Base-by-base conservation (phyloP, 208 protist genomes). In the Leishmania arabica region DNA sequence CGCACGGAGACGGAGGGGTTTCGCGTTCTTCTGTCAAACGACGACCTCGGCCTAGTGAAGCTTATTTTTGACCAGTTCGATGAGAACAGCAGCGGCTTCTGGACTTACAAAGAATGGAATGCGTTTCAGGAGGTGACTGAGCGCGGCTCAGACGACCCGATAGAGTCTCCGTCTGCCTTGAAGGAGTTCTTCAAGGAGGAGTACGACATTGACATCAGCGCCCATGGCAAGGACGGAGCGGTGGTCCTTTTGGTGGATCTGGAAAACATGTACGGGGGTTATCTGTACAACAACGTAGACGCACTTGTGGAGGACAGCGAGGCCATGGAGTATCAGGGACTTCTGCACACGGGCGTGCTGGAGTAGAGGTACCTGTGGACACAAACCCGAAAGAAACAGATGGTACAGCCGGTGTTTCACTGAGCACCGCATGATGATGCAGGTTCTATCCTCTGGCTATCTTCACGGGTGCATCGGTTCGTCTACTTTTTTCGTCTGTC, bases 221-320 rank as follows among this genome's bases (percentile, higher is more conserved):
- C 84, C 84, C 51, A 81, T 6, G 77, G 76, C 27, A 80, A n/a
- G 4, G 78, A 78, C 27, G 79, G 82, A 69, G 89, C 89, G 40
- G 90, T 94, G 0, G 80, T 95, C 0, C 77, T 58, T 1, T 31
- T 86, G 15, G 54, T 77, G n/a, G 88, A 97, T 54, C 74, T 97
- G 40, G 92, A 94, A 54, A 88, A 95, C 78, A 95, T 97, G 92
- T 97, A 97, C 75, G 94, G 94, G 24, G 94, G 94, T 0, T 97
- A 94, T 73, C 21, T 90, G 40, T 97, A 88, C 81, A 95, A 97
- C 85, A 83, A 92, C 62, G 80, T 93, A n/a, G 89, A 94, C 79
- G 92, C 91, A 13, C 84, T 97, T 13, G 82, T 86, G 34, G 89
- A 92, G 60, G 94, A 97, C 75, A 85, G 82, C 66, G 91, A 94